Conservation (phyloP, 2,329 filamentous ascomycete species). For the Aspergillus bombycis region DNA sequence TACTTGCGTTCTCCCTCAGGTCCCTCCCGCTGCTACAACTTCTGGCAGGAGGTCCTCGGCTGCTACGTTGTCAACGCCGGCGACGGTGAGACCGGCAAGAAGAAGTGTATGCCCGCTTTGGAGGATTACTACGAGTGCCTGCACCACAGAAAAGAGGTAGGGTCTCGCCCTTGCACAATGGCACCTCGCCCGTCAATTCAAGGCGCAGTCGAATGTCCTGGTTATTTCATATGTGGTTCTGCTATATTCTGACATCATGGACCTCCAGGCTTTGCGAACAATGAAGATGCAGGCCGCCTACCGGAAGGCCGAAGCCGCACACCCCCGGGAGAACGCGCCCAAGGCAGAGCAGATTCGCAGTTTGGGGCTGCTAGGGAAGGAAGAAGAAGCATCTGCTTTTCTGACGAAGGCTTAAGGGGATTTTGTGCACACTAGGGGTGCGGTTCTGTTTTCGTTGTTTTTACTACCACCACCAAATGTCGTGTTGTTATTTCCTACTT, state of each 20-base stretch:
- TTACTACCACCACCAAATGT: constrained; percentile 27
- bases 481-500: constrained; percentile 29
- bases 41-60: constrained; percentile 98
- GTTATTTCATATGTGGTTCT: background rate
- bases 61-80: constrained; percentile 96
- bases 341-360: constrained; percentile 85
- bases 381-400: constrained; percentile 73
- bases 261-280: constrained; percentile 72
- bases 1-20: constrained; percentile 47
- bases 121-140: constrained; percentile 99
- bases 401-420: constrained; percentile 34
- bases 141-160: constrained; percentile 98
- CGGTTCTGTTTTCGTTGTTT: constrained; percentile 27
- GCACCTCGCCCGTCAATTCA: background rate
- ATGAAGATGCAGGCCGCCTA: constrained; percentile 81
- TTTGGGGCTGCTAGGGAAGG: constrained; percentile 79
- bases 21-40: constrained; percentile 88
- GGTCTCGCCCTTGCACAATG: constrained; percentile 27
- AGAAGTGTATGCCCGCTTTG: constrained; percentile 80
- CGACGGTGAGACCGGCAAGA: constrained; percentile 78
- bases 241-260: background rate
- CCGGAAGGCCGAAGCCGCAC: constrained; percentile 74
- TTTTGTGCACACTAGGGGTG: constrained; percentile 22
- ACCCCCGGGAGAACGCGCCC: constrained; percentile 77
- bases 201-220: background rate